Percentiles rank a stretch among this genome's conserved stretches.
These are phyloP conservation scores for Trichoderma citrinoviride DNA, from an alignment of 2,329 filamentous ascomycete species.

Conservation along the genomic window DNA sequence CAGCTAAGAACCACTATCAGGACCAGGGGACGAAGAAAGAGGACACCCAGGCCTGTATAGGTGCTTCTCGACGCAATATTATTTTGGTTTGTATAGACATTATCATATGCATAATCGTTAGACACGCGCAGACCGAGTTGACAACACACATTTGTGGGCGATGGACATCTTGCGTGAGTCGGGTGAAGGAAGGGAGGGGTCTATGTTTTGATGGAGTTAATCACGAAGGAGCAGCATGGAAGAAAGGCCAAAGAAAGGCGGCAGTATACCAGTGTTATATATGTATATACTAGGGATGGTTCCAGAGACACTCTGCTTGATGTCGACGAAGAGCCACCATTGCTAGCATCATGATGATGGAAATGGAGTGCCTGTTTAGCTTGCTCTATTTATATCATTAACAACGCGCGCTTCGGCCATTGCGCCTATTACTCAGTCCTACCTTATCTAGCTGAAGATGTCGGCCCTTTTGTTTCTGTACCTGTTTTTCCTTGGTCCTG, in stretches of 20 bases:
- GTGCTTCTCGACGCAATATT: slow-evolving; percentile 1
- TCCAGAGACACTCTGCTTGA: not conserved
- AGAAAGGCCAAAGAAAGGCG: not conserved
- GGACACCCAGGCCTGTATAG: not conserved
- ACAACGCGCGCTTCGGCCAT: slow-evolving; percentile 13
- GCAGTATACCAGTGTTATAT: not conserved
- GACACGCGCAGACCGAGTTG: slow-evolving; percentile 3
- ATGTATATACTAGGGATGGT: not conserved
- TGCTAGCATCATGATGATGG: not conserved
- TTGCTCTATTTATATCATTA: slow-evolving; percentile 18
- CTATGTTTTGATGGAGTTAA: not conserved
- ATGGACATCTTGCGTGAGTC: not conserved
- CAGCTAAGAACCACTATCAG: not conserved
- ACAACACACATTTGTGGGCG: not conserved
- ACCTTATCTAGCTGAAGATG: slow-evolving; percentile 2
- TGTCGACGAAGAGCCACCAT: not conserved
- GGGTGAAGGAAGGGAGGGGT: not conserved
- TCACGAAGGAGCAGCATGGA: not conserved
- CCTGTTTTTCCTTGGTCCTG: not conserved
- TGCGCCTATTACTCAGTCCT: not conserved
- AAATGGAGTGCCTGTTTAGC: slow-evolving; percentile 12
- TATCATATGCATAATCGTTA: slow-evolving; percentile 4
- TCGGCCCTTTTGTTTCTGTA: not conserved
- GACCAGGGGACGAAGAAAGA: not conserved
- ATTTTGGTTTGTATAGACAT: slow-evolving; percentile 11